Conservation (phyloP, 73 alveolate genomes). For the Tetrahymena borealis region DNA sequence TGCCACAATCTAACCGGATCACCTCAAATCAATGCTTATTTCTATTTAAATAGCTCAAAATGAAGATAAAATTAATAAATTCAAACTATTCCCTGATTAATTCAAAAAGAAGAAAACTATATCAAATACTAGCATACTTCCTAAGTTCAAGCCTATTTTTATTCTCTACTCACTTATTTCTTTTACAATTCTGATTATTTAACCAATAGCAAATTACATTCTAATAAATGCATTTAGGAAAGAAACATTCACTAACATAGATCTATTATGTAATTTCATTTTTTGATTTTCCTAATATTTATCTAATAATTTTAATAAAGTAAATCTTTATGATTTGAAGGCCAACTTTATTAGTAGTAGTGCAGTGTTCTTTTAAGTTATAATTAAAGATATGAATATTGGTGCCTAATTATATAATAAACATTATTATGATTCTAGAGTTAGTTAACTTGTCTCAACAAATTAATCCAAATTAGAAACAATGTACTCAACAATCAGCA, state of each 20-base stretch:
- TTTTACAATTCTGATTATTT: not conserved
- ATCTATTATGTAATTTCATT: not conserved
- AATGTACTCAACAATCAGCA: not conserved
- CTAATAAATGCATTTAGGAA: not conserved
- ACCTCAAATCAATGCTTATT: not conserved
- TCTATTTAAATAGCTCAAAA: not conserved
- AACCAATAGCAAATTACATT: not conserved
- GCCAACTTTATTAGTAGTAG: not conserved
- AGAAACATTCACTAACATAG: not conserved
- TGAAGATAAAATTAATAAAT: not conserved
- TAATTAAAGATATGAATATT: not conserved
- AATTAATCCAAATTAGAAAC: not conserved
- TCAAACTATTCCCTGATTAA: not conserved
- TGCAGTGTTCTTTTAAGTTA: not conserved
- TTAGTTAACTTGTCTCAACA: not conserved
- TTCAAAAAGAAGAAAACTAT: not conserved
- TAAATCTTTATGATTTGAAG: not conserved
- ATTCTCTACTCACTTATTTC: not conserved
- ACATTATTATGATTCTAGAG: not conserved
- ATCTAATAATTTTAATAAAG: not conserved
- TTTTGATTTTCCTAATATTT: not conserved
- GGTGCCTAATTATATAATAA: not conserved
- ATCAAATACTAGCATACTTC: not conserved
- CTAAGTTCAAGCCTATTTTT: not conserved
- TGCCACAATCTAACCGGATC: not conserved